phyloP scores from a whole-genome alignment of 2,329 filamentous ascomycete species.

The Colletotrichum costaricense region DNA sequence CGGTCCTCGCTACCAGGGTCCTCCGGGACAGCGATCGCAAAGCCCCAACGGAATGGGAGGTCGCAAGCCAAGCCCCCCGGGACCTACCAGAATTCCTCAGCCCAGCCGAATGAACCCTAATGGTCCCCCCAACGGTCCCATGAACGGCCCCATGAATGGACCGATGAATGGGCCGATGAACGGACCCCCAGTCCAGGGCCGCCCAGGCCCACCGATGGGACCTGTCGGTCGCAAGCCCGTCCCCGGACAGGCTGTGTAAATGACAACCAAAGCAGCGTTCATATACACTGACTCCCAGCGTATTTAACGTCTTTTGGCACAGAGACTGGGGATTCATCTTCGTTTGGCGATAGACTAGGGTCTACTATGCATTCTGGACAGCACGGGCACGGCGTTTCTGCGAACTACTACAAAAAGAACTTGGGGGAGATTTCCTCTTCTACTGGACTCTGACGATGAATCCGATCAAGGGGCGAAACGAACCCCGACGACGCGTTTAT shows the following conservation, averaged over 20 bases:
- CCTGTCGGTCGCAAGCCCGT: slow-evolving; percentile 66
- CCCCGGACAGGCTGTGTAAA: slow-evolving; percentile 50
- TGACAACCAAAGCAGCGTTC: slow-evolving; percentile 1
- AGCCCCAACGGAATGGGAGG: slow-evolving; percentile 53
- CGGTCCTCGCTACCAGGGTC: slow-evolving; percentile 49
- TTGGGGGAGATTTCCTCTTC: background rate
- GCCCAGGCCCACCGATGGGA: slow-evolving; percentile 44
- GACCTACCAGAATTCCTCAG: slow-evolving; percentile 54
- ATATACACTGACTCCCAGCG: slow-evolving; percentile 20
- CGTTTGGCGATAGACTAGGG: slow-evolving; percentile 36
- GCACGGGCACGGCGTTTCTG: slow-evolving; percentile 35
- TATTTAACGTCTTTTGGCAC: slow-evolving; percentile 32
- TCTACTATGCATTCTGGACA: slow-evolving; percentile 36
- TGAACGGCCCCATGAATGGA: background rate
- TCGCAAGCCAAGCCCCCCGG: slow-evolving; percentile 55
- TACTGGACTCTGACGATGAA: slow-evolving; percentile 26
- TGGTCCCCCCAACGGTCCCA: background rate
- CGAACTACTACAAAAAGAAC: slow-evolving; percentile 25
- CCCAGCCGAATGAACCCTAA: slow-evolving; percentile 58
- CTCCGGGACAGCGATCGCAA: slow-evolving; percentile 49
- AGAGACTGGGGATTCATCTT: slow-evolving; percentile 32
- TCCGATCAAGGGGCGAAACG: slow-evolving; percentile 24
- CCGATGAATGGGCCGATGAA: slow-evolving; percentile 22
- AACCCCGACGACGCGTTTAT: slow-evolving; percentile 26
- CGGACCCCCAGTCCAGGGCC: slow-evolving; percentile 40